A percentile compares a stretch with the other conserved stretches of the same genome.
These are phyloP conservation scores for Salix arbutifolia DNA, from an alignment of 345 rosid species.

Conservation along the genomic window DNA sequence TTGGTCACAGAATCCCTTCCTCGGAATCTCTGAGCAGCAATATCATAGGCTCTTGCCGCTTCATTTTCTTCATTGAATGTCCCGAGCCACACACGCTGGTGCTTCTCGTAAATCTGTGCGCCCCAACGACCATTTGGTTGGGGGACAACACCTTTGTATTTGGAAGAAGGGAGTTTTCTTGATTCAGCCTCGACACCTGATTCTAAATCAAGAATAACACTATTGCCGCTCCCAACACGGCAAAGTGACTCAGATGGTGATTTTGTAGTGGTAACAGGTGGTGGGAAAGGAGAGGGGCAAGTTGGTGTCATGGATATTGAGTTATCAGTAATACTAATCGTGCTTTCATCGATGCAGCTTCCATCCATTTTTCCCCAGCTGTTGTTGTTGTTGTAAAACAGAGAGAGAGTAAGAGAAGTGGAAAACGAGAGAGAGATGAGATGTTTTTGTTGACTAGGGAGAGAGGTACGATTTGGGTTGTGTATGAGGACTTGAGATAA, in stretches of 20 bases:
- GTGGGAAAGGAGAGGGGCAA: slow-evolving; percentile 14
- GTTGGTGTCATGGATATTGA: slow-evolving; percentile 40
- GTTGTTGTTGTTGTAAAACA: background rate
- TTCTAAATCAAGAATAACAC: slow-evolving; percentile 54
- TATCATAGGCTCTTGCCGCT: slow-evolving; percentile 81
- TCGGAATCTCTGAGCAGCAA: slow-evolving; percentile 76
- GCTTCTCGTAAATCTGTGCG: slow-evolving; percentile 94
- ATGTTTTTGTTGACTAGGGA: slow-evolving; percentile 5
- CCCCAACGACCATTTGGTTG: slow-evolving; percentile 99
- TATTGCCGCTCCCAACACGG: slow-evolving; percentile 56
- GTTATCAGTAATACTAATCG: slow-evolving; percentile 31
- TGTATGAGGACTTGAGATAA: background rate
- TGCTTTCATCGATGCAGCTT: slow-evolving; percentile 53
- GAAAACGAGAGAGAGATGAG: background rate
- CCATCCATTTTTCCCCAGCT: slow-evolving; percentile 34
- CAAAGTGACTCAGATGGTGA: slow-evolving; percentile 37
- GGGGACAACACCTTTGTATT: slow-evolving; percentile 93
- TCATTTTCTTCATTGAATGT: slow-evolving; percentile 77
- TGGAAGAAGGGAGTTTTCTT: slow-evolving; percentile 74
- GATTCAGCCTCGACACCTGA: slow-evolving; percentile 71
- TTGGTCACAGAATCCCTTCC: slow-evolving; percentile 81
- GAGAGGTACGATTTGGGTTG: slow-evolving; percentile 9
- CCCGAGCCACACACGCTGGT: slow-evolving; percentile 91
- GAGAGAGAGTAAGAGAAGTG: background rate
- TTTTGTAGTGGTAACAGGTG: slow-evolving; percentile 15